phyloP scores from a whole-genome alignment of 495 filamentous ascomycete genomes.

The Chaetomium tenue region DNA sequence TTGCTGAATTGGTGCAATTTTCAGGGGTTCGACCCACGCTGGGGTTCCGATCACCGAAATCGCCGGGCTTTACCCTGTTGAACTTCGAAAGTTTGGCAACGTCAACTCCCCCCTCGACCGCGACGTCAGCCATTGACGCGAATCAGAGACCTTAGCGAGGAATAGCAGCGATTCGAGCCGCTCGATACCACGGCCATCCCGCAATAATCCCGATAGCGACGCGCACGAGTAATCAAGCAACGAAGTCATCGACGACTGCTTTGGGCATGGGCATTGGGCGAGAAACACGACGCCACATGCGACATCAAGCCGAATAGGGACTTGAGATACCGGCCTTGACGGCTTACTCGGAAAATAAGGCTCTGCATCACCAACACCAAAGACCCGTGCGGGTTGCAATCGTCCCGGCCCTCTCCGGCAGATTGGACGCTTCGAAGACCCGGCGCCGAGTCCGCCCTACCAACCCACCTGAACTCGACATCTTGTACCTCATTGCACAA shows the following conservation, averaged over 20 bases:
- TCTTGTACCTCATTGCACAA: neutral
- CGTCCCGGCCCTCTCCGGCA: neutral
- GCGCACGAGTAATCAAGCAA: neutral
- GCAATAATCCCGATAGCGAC: neutral
- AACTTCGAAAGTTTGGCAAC: neutral
- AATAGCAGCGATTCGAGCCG: neutral
- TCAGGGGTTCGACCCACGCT: constrained; percentile 20
- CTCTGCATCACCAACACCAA: neutral
- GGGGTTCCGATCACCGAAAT: constrained; percentile 7
- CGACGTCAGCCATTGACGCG: neutral
- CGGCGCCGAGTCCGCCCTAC: constrained; percentile 1
- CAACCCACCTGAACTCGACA: neutral
- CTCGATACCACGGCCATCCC: neutral
- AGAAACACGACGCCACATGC: neutral
- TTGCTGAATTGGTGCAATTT: constrained; percentile 10
- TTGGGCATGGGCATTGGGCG: neutral
- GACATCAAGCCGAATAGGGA: neutral
- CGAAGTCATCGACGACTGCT: neutral
- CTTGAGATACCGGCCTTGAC: neutral
- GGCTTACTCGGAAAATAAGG: neutral
- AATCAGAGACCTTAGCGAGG: neutral
- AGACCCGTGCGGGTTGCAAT: neutral
- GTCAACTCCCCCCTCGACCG: constrained; percentile 1
- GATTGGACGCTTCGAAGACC: neutral
- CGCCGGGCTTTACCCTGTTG: constrained; percentile 12